Conservation (phyloP, 495 filamentous ascomycete genomes). For the Lepidopterella palustris region DNA sequence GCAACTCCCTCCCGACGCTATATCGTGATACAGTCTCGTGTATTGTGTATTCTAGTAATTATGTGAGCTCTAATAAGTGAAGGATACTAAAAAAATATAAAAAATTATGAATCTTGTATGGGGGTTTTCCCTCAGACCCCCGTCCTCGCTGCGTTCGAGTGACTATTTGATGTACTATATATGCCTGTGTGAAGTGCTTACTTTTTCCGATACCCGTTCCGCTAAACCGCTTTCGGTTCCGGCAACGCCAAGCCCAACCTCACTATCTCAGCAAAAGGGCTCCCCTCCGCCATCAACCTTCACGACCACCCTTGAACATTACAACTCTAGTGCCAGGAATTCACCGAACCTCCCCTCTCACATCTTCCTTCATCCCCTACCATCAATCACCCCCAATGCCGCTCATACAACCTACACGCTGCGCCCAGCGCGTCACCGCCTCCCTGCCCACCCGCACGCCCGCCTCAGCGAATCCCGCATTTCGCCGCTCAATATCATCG, state of each 20-base stretch:
- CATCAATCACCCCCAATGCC: not conserved
- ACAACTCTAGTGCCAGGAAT: not conserved
- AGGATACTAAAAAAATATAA: too few relatives aligned
- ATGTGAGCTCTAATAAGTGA: too few relatives aligned
- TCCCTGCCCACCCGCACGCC: slow-evolving; percentile 1
- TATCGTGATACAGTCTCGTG: too few relatives aligned
- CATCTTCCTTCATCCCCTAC: not conserved
- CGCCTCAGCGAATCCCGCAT: not conserved
- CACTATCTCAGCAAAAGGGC: not conserved
- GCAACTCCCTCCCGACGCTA: too few relatives aligned
- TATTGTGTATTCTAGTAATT: too few relatives aligned
- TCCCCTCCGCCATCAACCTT: not conserved
- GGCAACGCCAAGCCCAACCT: not conserved
- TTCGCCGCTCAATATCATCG: slow-evolving; percentile 14
- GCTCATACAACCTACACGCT: not conserved
- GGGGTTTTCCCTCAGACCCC: too few relatives aligned
- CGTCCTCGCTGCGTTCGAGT: too few relatives aligned
- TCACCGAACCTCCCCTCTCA: not conserved
- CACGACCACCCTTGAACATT: not conserved
- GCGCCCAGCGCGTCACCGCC: slow-evolving; percentile 5
- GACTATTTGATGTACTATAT: too few relatives aligned
- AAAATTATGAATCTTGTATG: too few relatives aligned
- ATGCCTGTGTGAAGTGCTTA: too few relatives aligned
- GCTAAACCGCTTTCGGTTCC: not conserved
- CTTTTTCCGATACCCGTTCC: too few relatives aligned